A percentile compares a stretch with the other conserved stretches of the same genome.
Evolutionary conservation across 805 yeast genomes (phyloP).

Genomic region (Nakazawaea wyomingensis): DNA sequence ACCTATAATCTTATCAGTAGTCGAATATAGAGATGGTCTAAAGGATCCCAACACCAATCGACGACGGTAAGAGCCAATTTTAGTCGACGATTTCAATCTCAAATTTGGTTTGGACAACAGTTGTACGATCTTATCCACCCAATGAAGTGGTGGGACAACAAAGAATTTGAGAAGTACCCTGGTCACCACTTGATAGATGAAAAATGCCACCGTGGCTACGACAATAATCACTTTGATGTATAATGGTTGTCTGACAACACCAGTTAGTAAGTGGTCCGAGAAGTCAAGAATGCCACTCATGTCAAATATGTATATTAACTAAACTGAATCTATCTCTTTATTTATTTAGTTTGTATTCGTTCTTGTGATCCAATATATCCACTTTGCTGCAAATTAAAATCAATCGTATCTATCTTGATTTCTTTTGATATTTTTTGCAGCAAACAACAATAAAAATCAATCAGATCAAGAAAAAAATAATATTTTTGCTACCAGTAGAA

Average conservation of each 20-base stretch:
- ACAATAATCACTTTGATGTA: slow-evolving; percentile 9
- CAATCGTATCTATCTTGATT: too few relatives aligned
- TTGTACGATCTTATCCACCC: slow-evolving; percentile 19
- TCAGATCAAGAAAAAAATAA: too few relatives aligned
- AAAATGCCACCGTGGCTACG: slow-evolving; percentile 5
- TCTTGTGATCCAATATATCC: too few relatives aligned
- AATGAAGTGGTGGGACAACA: slow-evolving; percentile 24
- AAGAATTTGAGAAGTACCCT: slow-evolving; percentile 20
- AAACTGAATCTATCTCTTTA: too few relatives aligned
- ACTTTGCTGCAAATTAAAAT: too few relatives aligned
- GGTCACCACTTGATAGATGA: slow-evolving; percentile 17
- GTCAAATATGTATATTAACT: too few relatives aligned
- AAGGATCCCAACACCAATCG: slow-evolving; percentile 26
- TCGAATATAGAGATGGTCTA: slow-evolving; percentile 29
- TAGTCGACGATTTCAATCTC: slow-evolving; percentile 7
- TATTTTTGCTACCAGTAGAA: too few relatives aligned
- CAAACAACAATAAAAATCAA: too few relatives aligned
- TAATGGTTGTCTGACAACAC: slow-evolving; percentile 1
- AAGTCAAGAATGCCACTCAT: slow-evolving; percentile 2
- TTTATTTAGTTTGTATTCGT: too few relatives aligned
- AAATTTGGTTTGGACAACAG: slow-evolving; percentile 14
- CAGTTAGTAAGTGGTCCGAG: neutral
- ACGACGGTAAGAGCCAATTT: slow-evolving; percentile 23
- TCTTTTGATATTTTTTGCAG: too few relatives aligned
- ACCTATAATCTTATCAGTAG: slow-evolving; percentile 14